Base-by-base conservation (phyloP, 1,284 basidiomycete species). In the Neotropicomus parvogracilis region DNA sequence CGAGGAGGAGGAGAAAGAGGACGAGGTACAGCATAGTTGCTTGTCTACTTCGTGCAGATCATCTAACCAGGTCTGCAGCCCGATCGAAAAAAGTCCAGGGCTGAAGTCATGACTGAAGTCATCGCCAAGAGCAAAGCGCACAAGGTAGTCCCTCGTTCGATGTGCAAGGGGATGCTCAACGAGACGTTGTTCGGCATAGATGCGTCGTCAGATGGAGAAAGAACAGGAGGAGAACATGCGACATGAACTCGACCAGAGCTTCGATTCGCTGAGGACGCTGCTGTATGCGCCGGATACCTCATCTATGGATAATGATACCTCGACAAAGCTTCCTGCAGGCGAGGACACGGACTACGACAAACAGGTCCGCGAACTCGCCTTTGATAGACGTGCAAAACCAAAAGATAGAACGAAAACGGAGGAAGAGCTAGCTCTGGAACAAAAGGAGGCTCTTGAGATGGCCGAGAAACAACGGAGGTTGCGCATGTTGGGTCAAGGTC, bases 81-180 rank as follows among this genome's bases (percentile, higher is more conserved):
- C 11, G 79, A 80, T 40, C 75, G 83, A 52, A 93, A 92, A 69
- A 95, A 91, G 72, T 83, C 85, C 14, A 98, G 97, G 70, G 87
- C 90, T 4, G 95, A 99, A 65, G 91, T 98, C 53, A 99, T 99
- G 97, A 83, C 89, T 1, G 97, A 99, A 68, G 88, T 99, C 43
- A 94, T 99, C 42, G 90, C 93, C 12, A 99, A 99, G 71, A 95
- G 92, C 71, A 99, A 99, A 69, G 82, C 85, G 46, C 82, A 97
- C 71, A 97, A 95, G 75, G 92, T 91, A 54, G 45, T 67, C 40
- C 14, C 9, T 46, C 27, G 6, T 49, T 21, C 14, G 29, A 24
- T 29, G 1, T 39, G 13, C 24, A 16, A 50, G 12, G 24, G 28
- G n/a, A 21, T 4, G 35, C 11, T 42, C 12, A 48, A 20, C 40